Base-by-base conservation (phyloP, 139 green algal genomes). In the Ettlia oleoabundans region DNA sequence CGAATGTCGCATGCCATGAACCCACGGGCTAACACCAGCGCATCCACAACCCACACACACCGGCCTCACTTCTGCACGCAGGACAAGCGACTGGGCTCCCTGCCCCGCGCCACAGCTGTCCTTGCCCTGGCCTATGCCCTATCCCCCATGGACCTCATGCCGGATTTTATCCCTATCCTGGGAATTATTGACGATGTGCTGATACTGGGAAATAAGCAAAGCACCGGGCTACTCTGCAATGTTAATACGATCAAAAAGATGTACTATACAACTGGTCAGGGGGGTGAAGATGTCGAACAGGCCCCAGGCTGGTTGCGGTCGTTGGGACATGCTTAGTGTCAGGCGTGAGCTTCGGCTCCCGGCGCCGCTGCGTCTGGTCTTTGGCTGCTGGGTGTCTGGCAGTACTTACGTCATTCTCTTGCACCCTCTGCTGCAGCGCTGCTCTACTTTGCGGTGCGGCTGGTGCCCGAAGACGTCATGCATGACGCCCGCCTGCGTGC, bases 101-200 rank as follows among this genome's bases (percentile, higher is more conserved):
- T 68, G 38, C 37, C 76, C 21, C 55, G 41, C 18, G 0, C 72
- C 30, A 10, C 83, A 3, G 38, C 80, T 13, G 4, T 52, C 26
- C 42, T 88, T 10, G 71, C 76, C 9, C 35, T 89, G 33, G 85
- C 82, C 7, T 91, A 91, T 42, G 83, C 83, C 4, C 86, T 91
- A 15, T 84, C 68, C 24, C 90, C 89, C 0, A 38, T 94, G 21
- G 89, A 93, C 79, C 79, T 94, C 21, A 89, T 93, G 0, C 89
- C 90, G 1, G 90, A 93, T 78, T 91, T 92, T 66, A 93, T 94
- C 3, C 89, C 90, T 0, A 62, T 88, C 22, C 62, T 89, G 70
- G 85, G 86, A 0, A 35, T 89, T 0, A 9, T 90, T 9, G 90
- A 93, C 77, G 90, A 93, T 52, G 81, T 93, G 40, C 38, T 93